Evolutionary conservation across 352 stramenopile genomes (phyloP).

Genomic region (Phytophthora pseudosyringae): DNA sequence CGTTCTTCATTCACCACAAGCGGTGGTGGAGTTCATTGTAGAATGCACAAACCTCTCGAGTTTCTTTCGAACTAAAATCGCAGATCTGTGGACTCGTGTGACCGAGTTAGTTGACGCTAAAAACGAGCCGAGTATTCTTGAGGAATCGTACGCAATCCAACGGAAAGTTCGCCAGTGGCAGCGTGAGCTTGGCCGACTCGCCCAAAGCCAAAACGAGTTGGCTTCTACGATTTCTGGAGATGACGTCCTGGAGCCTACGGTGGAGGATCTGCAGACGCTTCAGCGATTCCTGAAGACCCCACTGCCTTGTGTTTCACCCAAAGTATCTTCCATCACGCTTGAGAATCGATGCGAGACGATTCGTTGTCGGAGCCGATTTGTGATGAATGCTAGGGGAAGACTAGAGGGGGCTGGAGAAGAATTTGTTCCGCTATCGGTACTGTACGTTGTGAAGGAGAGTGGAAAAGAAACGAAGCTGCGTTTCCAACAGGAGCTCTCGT

Average conservation of each 20-base stretch:
- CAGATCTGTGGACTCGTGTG: constrained; percentile 1
- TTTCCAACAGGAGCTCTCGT: constrained; percentile 34
- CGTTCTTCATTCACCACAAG: background rate
- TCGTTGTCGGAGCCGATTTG: constrained; percentile 12
- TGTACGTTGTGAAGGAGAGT: constrained; percentile 19
- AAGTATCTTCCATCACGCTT: constrained; percentile 17
- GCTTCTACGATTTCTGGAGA: background rate
- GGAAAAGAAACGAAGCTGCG: background rate
- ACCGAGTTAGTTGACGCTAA: background rate
- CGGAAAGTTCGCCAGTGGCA: constrained; percentile 10
- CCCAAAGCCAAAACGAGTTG: constrained; percentile 14
- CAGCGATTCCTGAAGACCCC: constrained; percentile 25
- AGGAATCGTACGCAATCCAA: constrained; percentile 8
- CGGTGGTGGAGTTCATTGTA: constrained; percentile 24
- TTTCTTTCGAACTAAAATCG: constrained; percentile 25
- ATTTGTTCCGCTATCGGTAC: constrained; percentile 19
- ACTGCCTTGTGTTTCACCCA: constrained; percentile 5
- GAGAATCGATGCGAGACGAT: constrained; percentile 15
- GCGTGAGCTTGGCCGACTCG: constrained; percentile 7
- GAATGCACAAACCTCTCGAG: constrained; percentile 16
- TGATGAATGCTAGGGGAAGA: constrained; percentile 30
- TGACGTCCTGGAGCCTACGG: background rate
- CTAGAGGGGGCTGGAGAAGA: background rate
- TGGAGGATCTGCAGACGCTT: constrained; percentile 17
- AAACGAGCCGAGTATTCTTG: background rate